phyloP scores from a whole-genome alignment of 768 basidiomycete genomes.

The Collybia mongolica region DNA sequence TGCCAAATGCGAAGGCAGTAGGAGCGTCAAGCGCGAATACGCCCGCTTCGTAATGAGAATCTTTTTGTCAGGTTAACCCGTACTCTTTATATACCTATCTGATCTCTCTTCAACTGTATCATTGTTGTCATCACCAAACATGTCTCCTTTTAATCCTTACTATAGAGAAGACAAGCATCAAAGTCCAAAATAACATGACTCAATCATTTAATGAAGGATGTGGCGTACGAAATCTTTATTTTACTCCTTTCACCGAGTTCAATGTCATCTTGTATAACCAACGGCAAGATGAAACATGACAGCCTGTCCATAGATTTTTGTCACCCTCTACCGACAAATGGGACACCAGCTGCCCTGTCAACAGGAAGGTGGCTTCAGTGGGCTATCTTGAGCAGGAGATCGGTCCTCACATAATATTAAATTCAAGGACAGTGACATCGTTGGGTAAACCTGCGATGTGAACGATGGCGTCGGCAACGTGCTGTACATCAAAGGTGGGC shows the following conservation, averaged over 20 bases:
- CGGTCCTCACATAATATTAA: conserved; percentile 69
- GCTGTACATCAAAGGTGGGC: conserved; percentile 65
- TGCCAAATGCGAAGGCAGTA: conserved; percentile 84
- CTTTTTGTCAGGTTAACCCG: no score
- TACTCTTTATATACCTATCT: not conserved
- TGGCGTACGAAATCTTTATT: no score
- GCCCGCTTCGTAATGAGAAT: no score
- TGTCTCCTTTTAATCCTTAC: not conserved
- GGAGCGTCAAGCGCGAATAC: conserved; percentile 34
- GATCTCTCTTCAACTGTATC: not conserved
- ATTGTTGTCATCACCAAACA: not conserved
- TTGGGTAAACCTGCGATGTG: conserved; percentile 69
- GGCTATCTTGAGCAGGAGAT: not conserved
- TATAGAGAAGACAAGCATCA: not conserved
- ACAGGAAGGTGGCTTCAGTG: not conserved
- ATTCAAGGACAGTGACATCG: conserved; percentile 66
- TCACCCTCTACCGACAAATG: conserved; percentile 25
- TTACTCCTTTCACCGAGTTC: no score
- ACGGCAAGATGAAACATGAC: no score
- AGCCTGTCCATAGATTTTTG: conserved; percentile 2
- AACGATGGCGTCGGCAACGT: conserved; percentile 72
- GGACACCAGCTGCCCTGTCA: conserved; percentile 23
- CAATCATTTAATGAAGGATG: no score
- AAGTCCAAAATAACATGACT: no score
- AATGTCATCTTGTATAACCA: no score